Base-by-base conservation (phyloP, 2,329 filamentous ascomycete species). In the Hortaea werneckii region DNA sequence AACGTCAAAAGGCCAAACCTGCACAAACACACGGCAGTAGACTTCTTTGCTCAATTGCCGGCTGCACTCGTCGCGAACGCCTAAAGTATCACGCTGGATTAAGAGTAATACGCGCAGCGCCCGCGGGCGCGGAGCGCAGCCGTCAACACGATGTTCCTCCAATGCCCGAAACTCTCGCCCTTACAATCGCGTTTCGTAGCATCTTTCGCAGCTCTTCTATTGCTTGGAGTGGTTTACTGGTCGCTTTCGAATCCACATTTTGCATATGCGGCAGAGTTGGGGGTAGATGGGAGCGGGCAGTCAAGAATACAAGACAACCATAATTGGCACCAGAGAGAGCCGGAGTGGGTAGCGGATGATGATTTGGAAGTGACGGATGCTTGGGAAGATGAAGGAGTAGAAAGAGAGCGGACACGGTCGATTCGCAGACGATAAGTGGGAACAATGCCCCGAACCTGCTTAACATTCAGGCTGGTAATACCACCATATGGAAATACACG, bases 161-260 rank as follows among this genome's bases (percentile, higher is more conserved):
- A 66, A 59, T 67, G 67, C 56, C 65, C 65, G 29, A 68, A 81
- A 65, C 74, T 82, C 64, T 81, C 76, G 63, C 79, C 77, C 58
- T 70, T 85, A 55, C 85, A 85, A 70, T 83, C 80, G 67, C 82
- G 83, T 61, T 77, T 87, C 59, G 77, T 77, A 60, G 79, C 81
- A 57, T 85, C 82, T 47, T 62, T 83, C 44, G 70, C 76, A 57
- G 78, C 80, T 44, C 77, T 79, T 29, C 65, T 78, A 29, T 60
- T 83, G 42, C 63, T 85, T 29, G 56, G 83, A 30, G 58, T 78
- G 35, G 62, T 87, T 37, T 83, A 80, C 60, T 67, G 83, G 47
- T 64, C 77, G 27, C 70, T 85, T 34, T 75, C 76, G 47, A 74
- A 73, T 39, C 75, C 77, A 12, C 71, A 72, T 44, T 74, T 81